phyloP scores from a whole-genome alignment of 208 protist species.

The Herpetomonas samuelpessoai region DNA sequence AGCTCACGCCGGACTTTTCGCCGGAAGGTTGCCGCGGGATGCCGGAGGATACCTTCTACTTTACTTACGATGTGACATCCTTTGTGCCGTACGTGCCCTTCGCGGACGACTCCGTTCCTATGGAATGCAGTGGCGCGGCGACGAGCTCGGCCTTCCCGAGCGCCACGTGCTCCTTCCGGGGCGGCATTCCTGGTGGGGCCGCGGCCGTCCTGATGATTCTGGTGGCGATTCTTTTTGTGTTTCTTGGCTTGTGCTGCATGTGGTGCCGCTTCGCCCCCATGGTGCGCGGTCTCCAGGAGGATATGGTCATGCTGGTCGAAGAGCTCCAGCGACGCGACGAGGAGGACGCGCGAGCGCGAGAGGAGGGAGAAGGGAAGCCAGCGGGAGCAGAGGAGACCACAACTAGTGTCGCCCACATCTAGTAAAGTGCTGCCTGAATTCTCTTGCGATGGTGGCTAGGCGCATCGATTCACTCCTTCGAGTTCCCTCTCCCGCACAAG shows the following conservation, averaged over 20 bases:
- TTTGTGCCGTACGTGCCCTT: constrained; percentile 22
- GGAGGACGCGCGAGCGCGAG: no score
- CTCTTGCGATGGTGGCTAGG: no score
- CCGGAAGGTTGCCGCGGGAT: constrained; percentile 12
- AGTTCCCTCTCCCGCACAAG: no score
- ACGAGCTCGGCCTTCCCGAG: constrained; percentile 19
- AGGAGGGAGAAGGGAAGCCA: no score
- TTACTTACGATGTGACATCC: constrained; percentile 41
- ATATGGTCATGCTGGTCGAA: constrained; percentile 12
- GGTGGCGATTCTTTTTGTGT: constrained; percentile 19
- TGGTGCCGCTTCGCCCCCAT: constrained; percentile 28
- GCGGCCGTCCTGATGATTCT: constrained; percentile 19
- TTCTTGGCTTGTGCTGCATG: constrained; percentile 23
- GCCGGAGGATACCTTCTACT: constrained; percentile 8
- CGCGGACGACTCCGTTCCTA: constrained; percentile 5
- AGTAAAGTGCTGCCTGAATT: no score
- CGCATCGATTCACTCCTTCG: no score
- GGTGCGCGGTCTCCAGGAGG: constrained; percentile 25
- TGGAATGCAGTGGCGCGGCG: constrained; percentile 4
- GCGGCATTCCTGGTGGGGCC: constrained; percentile 3
- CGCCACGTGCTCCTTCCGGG: constrained; percentile 15
- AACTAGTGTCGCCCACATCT: no score
- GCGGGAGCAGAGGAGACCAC: no score
- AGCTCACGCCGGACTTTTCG: constrained; percentile 14
- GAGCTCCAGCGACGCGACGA: constrained; percentile 11